phyloP scores from a whole-genome alignment of 257 asterid genomes.

The Solanum ossicruentum region DNA sequence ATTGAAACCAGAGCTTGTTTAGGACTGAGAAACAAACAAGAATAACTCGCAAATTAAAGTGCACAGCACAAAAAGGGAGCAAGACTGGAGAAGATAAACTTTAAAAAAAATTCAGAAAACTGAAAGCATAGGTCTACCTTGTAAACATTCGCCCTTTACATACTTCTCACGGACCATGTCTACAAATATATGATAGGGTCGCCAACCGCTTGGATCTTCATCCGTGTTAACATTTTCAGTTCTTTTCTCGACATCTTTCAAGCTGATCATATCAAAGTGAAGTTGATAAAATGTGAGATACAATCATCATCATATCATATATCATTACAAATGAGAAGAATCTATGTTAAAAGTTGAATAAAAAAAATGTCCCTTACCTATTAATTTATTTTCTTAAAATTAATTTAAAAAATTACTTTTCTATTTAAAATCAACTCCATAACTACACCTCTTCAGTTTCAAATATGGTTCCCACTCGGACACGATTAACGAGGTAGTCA shows the following conservation, averaged over 20 bases:
- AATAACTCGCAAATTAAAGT: background rate
- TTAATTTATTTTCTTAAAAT: too few relatives aligned
- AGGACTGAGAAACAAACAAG: background rate
- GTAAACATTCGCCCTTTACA: conserved; percentile 53
- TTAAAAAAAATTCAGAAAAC: background rate
- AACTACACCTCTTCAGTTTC: too few relatives aligned
- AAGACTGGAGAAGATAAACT: background rate
- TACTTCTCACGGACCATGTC: conserved; percentile 65
- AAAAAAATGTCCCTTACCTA: too few relatives aligned
- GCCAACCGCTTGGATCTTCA: conserved; percentile 94
- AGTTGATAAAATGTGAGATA: background rate
- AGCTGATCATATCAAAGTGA: conserved; percentile 22
- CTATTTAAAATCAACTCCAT: too few relatives aligned
- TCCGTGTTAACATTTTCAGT: conserved; percentile 55
- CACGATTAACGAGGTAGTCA: too few relatives aligned
- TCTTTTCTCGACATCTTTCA: conserved; percentile 55
- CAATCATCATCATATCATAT: background rate
- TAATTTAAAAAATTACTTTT: too few relatives aligned
- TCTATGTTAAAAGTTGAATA: too few relatives aligned
- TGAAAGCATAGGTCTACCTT: conserved; percentile 37
- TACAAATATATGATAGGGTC: conserved; percentile 50
- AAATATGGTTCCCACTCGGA: too few relatives aligned
- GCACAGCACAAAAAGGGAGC: background rate
- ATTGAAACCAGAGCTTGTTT: background rate
- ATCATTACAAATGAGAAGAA: too few relatives aligned